Evolutionary conservation across 2,329 filamentous ascomycete species (phyloP).

Genomic region (Verticillium isaacii): DNA sequence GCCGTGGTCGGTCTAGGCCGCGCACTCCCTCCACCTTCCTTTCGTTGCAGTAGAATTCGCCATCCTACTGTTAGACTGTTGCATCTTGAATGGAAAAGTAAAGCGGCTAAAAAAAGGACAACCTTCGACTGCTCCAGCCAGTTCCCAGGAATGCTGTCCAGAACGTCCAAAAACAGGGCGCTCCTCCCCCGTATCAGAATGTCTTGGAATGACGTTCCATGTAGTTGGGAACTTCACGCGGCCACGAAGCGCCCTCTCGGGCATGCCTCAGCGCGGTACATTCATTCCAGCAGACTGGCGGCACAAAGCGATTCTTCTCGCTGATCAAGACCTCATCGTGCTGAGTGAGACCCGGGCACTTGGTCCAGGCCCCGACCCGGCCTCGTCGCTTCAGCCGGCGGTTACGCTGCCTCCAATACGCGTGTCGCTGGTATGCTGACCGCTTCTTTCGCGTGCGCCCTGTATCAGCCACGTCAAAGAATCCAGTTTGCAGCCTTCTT

Average conservation of each 20-base stretch:
- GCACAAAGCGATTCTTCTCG: not conserved
- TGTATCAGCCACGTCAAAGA: not conserved
- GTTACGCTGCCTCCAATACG: not conserved
- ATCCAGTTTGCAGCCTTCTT: not conserved
- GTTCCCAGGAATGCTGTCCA: not conserved
- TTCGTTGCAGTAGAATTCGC: not conserved
- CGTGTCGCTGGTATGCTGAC: not conserved
- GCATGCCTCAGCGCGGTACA: not conserved
- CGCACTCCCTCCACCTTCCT: not conserved
- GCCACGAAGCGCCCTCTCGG: not conserved
- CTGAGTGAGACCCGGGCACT: not conserved
- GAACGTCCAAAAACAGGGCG: not conserved
- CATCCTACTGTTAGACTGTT: not conserved
- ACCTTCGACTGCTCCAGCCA: not conserved
- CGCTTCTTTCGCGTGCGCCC: not conserved
- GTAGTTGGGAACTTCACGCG: not conserved
- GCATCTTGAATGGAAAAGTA: not conserved
- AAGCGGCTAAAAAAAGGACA: not conserved
- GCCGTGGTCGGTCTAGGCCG: not conserved
- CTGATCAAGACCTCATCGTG: not conserved
- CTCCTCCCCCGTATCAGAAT: not conserved
- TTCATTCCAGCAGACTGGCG: not conserved
- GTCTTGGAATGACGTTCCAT: not conserved
- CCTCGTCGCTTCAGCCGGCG: not conserved
- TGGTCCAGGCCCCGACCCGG: not conserved